Evolutionary conservation across 1,284 basidiomycete species (phyloP), one percentile per base, ranked within the genome.

Genomic region (Puccinia polysora): DNA sequence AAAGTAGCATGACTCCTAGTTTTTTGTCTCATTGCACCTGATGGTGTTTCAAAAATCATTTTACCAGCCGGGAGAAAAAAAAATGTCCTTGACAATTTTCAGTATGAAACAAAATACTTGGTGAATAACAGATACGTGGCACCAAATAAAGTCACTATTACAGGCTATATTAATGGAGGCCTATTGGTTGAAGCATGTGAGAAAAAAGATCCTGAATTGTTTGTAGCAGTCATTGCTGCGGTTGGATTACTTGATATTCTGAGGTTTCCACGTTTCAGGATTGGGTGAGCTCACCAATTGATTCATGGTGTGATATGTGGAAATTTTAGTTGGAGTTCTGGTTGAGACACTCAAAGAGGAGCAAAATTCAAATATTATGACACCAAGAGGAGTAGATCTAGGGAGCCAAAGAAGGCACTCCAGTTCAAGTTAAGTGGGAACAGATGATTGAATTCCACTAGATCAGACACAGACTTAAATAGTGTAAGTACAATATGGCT

Each of bases 221-320:
- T 90, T 76, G 90, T 89, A 28, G 87, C 88, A n/a, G 89, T 84
- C 1, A 82, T 90, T 5, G 87, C 88, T 0, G 88, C 90, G 77
- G 89, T 90, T 2, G 89, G 89, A 2, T 89, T 92, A 0, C 82
- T 88, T 74, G 90, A 93, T 80, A 83, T 91, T 76, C 84, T 93
- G 1, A 73, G 89, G 85, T 90, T 89, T 80, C 84, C 86, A 55
- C 84, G 87, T 76, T 90, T 88, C 76, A 90, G 89, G 0, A 88
- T 89, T 65, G 89, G 72, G 25, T 62, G n/a, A 58, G 53, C 63
- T n/a, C n/a, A n/a, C n/a, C n/a, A n/a, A n/a, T n/a, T n/a, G n/a
- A n/a, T 32, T 58, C n/a, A n/a, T n/a, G n/a, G n/a, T n/a, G n/a
- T n/a, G n/a, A n/a, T n/a, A n/a, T n/a, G n/a, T n/a, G n/a, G n/a